Base-by-base conservation (phyloP, 83 land plant genomes). In the Larix sibirica region DNA sequence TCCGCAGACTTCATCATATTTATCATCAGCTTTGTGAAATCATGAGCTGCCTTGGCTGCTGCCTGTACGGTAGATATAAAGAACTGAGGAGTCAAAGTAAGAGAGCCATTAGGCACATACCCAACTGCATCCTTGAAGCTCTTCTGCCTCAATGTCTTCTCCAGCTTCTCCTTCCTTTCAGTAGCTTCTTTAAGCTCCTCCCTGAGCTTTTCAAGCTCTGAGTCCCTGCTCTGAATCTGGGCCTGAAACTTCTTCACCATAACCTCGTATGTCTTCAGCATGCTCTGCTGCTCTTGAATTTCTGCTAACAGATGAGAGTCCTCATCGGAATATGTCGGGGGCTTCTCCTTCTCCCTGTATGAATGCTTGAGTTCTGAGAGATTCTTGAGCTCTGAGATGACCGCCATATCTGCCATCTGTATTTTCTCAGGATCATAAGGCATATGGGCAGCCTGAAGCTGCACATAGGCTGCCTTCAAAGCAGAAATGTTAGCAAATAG, bases 371-470 rank as follows among this genome's bases (percentile, higher is more conserved):
- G 89, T 78, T 94, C 96, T 59, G 96, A 92, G 2, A 96, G 89
- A 20, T 83, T 89, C 85, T 87, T 90, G 73, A 96, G 89, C 86
- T 96, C 95, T 17, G 86, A 80, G 68, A 96, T 92, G 10, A 96
- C 95, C 77, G 89, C 90, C 70, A 90, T 91, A 82, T 96, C 96
- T 21, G 98, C 98, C 64, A 85, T 87, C 83, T 93, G 95, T 50
- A 94, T 92, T 81, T 86, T 92, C 6, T 96, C 96, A 8, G 98
- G 90, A 54, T 96, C 98, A 82, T 90, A 92, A 44, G 98, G 98
- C 18, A 92, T 88, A 79, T 96, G 96, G 38, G 96, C 98, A 58
- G 90, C 77, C 82, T 94, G 98, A 9, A 94, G 94, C 81, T 92
- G 88, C 16, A 92, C 87, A 50, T 94, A 94, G 21, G 98, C 97